Percentiles rank a stretch among this genome's conserved stretches.
Conservation (phyloP, 2,329 filamentous ascomycete species). For the Talaromyces sp. region DNA sequence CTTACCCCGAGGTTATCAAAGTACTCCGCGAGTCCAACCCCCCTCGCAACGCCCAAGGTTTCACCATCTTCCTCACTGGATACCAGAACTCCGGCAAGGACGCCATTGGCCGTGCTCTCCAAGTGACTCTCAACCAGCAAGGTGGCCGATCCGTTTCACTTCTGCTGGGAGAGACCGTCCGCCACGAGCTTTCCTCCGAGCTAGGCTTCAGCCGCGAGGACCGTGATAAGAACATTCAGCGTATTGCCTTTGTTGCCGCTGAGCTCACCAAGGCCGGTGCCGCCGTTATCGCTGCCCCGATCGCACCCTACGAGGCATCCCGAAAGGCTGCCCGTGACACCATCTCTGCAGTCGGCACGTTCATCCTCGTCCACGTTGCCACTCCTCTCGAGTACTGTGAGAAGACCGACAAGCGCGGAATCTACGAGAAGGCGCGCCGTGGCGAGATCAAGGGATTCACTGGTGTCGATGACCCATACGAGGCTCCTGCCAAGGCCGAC, state of each 20-base stretch:
- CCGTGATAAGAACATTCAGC: conserved; percentile 89
- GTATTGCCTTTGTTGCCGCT: conserved; percentile 92
- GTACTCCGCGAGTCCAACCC: conserved; percentile 96
- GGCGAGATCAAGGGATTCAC: conserved; percentile 98
- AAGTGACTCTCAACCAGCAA: conserved; percentile 97
- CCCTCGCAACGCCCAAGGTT: conserved; percentile 84
- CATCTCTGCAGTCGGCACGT: conserved; percentile 77
- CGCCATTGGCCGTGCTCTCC: conserved; percentile 88
- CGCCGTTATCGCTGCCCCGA: conserved; percentile 93
- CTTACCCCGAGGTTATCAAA: conserved; percentile 96
- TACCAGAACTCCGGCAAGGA: conserved; percentile 98
- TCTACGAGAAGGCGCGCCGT: conserved; percentile 77
- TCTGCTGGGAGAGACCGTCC: conserved; percentile 92
- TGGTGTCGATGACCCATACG: conserved; percentile 95
- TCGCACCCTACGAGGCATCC: conserved; percentile 83
- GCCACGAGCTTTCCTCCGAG: conserved; percentile 86
- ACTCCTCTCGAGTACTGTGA: conserved; percentile 90
- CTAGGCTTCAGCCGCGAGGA: conserved; percentile 93
- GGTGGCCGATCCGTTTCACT: conserved; percentile 92
- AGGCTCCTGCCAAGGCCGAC: conserved; percentile 75
- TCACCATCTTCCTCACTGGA: conserved; percentile 96
- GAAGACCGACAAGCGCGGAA: conserved; percentile 88
- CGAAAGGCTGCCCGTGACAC: conserved; percentile 76
- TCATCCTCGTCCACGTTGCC: conserved; percentile 93
- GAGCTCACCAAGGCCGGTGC: conserved; percentile 91